Evolutionary conservation across 1,284 basidiomycete species (phyloP).

Genomic region (Ustilago trichophora): DNA sequence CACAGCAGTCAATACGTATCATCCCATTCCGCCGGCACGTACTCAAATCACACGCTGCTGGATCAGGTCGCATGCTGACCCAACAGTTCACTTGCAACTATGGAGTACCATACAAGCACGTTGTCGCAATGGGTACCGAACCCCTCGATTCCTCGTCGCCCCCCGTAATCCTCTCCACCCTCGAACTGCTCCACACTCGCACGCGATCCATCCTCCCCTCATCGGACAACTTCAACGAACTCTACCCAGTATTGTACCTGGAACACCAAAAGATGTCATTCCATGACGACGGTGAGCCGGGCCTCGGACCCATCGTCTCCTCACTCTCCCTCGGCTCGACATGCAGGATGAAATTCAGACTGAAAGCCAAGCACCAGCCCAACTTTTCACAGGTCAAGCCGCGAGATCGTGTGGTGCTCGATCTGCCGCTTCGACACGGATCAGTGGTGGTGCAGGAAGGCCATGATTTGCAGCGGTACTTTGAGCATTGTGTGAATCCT

Average conservation of each 20-base stretch:
- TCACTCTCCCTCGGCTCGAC: constrained; percentile 44
- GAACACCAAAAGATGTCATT: constrained; percentile 46
- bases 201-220: constrained; percentile 3
- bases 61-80: constrained; percentile 27
- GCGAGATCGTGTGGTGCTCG: constrained; percentile 13
- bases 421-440: constrained; percentile 32
- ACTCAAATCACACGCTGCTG: constrained; percentile 20
- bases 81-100: constrained; percentile 57
- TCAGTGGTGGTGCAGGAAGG: constrained; percentile 40
- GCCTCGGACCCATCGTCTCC: constrained; percentile 42
- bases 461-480: constrained; percentile 23
- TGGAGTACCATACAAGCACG: constrained; percentile 49
- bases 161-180: constrained; percentile 9
- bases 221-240: constrained; percentile 42
- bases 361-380: constrained; percentile 23
- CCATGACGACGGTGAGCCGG: constrained; percentile 56
- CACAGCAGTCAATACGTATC: background rate
- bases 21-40: constrained; percentile 43
- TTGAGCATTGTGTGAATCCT: constrained; percentile 35
- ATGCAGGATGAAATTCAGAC: constrained; percentile 46
- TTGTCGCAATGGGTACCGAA: constrained; percentile 36
- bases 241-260: constrained; percentile 51
- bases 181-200: constrained; percentile 12
- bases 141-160: constrained; percentile 20
- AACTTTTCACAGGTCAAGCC: background rate